Base-by-base conservation (phyloP, 2,329 filamentous ascomycete genomes). In the Phyllachora maydis region DNA sequence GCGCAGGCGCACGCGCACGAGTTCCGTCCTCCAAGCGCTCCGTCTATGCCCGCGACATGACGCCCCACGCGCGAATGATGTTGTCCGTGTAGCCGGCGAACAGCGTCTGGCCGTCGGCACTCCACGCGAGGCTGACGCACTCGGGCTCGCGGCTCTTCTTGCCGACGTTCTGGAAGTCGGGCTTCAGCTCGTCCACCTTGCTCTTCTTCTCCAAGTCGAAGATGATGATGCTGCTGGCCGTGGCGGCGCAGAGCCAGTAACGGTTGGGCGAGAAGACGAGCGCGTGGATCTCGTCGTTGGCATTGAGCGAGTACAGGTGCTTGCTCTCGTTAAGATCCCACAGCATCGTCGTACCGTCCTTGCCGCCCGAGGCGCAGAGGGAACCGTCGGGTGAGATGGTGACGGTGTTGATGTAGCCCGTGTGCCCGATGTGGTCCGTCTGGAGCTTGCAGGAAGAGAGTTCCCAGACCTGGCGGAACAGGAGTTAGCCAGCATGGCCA, bases 191-290 rank as follows among this genome's bases (percentile, higher is more conserved):
- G 47, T 95, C 85, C 50, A 95, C 85, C 77, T 93, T 95, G 76
- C 75, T 90, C 83, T 98, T 98, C 83, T 98, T 98, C 81, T 98
- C 88, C 42, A 98, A 73, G 52, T 98, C 88, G 65, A 98, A 98
- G 70, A 98, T 95, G 71, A 93, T 93, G 71, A 98, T 95, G 70
- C 72, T 82, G 63, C 70, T 79, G 51, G 81, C 69, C 36, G 88
- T 98, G 52, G 88, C 88, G 51, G 88, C 88, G 71, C 88, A 98
- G 43, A 98, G 75, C 88, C 88, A 98, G 81, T 98, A 98, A 58
- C 88, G 77, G 81, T 98, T 98, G 52, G 88, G 88, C 37, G 88
- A 95, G 79, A 98, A 98, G 58, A 95, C 88, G 41, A 98, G 85
- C 43, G 88, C 85, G 66, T 98, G 88, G 69, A 98, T 98, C 75